Conservation (phyloP, 2,329 filamentous ascomycete genomes). For the Tolypocladium ophioglossoides region DNA sequence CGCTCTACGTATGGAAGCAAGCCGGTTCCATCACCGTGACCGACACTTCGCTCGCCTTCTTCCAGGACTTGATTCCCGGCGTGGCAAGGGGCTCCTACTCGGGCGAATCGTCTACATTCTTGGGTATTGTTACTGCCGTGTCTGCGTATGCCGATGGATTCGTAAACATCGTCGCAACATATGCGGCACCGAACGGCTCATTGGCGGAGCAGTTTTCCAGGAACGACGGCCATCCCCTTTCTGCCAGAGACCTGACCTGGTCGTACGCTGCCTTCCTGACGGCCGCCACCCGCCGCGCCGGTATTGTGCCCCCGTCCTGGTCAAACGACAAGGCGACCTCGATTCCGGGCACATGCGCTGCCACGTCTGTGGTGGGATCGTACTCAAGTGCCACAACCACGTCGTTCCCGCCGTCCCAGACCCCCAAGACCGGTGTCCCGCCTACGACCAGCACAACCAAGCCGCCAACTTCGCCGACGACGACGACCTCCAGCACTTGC, state of each 20-base stretch:
- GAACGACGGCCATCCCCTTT: constrained; percentile 41
- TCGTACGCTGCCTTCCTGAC: constrained; percentile 63
- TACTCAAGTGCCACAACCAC: constrained; percentile 39
- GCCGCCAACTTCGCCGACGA: constrained; percentile 2
- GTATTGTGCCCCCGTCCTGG: constrained; percentile 47
- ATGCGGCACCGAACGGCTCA: constrained; percentile 51
- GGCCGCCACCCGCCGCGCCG: constrained; percentile 44
- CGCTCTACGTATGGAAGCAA: constrained; percentile 59
- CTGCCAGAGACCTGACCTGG: constrained; percentile 61
- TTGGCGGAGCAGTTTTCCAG: constrained; percentile 58
- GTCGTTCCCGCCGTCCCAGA: constrained; percentile 39
- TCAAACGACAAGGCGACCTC: constrained; percentile 31
- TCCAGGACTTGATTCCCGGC: constrained; percentile 51
- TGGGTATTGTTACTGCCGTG: constrained; percentile 44
- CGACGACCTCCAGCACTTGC: constrained; percentile 22
- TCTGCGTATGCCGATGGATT: constrained; percentile 51
- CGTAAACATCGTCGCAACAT: constrained; percentile 49
- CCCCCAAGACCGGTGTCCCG: constrained; percentile 24
- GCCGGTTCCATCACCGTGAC: constrained; percentile 55
- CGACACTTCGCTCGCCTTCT: constrained; percentile 57
- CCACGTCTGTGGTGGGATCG: constrained; percentile 34
- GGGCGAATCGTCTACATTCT: constrained; percentile 35
- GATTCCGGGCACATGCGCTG: constrained; percentile 38
- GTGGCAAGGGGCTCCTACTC: constrained; percentile 53
- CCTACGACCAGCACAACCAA: constrained; percentile 18